Evolutionary conservation across 78 protist genomes (phyloP).

Genomic region (Tieghemostelium lacteum): DNA sequence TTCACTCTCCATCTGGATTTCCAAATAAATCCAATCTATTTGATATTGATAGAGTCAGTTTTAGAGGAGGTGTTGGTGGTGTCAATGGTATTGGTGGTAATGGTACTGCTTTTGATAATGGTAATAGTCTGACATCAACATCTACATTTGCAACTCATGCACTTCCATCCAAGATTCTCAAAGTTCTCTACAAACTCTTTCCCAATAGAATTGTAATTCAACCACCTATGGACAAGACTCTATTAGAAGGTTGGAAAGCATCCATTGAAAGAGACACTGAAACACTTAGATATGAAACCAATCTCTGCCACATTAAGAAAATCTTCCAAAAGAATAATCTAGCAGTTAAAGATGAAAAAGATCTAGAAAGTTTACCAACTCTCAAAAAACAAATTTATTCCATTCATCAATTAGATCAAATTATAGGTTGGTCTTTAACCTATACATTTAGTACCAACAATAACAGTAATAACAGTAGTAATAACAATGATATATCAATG

Average conservation of each 20-base stretch:
- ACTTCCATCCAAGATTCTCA: neutral
- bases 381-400: neutral
- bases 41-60: neutral
- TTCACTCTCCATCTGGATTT: neutral
- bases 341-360: neutral
- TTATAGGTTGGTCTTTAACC: neutral
- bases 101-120: too few relatives aligned
- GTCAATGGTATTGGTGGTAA: too few relatives aligned
- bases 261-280: neutral
- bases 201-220: neutral
- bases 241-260: neutral
- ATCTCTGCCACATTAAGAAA: neutral
- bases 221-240: neutral
- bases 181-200: neutral
- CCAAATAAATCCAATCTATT: too few relatives aligned
- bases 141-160: neutral
- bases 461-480: too few relatives aligned
- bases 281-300: neutral
- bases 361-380: too few relatives aligned
- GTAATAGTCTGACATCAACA: too few relatives aligned
- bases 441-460: too few relatives aligned
- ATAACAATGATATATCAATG: too few relatives aligned
- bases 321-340: too few relatives aligned
- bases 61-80: neutral
- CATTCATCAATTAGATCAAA: neutral